A percentile compares a stretch with the other conserved stretches of the same genome.
Evolutionary conservation across 495 filamentous ascomycete genomes (phyloP).

Genomic region (Chaetomidium leptoderma): DNA sequence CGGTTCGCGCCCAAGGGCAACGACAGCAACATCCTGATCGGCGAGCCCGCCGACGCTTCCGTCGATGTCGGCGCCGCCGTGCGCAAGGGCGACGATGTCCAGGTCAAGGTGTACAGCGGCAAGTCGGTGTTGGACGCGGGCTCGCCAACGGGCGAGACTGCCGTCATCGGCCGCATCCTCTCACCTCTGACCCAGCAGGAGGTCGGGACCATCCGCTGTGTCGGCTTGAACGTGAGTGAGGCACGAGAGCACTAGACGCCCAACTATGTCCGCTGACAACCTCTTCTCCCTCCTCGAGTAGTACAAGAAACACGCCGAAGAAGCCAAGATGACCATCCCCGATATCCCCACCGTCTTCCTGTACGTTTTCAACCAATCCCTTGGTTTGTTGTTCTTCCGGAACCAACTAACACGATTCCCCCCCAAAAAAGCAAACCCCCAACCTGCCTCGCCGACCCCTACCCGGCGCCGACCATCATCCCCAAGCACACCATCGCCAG

Average conservation of each 20-base stretch:
- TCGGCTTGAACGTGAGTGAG: conserved; percentile 43
- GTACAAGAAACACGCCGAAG: conserved; percentile 46
- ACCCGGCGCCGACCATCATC: conserved; percentile 44
- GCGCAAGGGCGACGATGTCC: conserved; percentile 51
- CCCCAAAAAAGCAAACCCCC: conserved; percentile 34
- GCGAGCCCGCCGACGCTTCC: conserved; percentile 50
- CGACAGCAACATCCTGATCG: conserved; percentile 49
- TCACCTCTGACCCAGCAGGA: conserved; percentile 49
- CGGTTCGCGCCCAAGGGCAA: conserved; percentile 55
- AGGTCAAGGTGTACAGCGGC: conserved; percentile 53
- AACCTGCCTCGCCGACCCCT: conserved; percentile 42
- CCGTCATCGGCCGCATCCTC: conserved; percentile 50
- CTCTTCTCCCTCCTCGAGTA: conserved; percentile 25
- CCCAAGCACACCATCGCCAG: conserved; percentile 40
- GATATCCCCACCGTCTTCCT: conserved; percentile 45
- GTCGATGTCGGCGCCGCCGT: conserved; percentile 55
- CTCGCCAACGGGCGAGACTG: conserved; percentile 44
- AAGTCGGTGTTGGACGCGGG: conserved; percentile 52
- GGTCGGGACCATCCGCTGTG: conserved; percentile 45
- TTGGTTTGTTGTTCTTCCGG: too few relatives aligned
- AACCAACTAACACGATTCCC: too few relatives aligned
- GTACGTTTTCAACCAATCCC: conserved; percentile 17
- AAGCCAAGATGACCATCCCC: conserved; percentile 45
- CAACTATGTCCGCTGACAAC: too few relatives aligned
- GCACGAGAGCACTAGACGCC: not conserved